Conservation (phyloP, 371 early-diverging fungal genomes). For the Mucor circinelloides region DNA sequence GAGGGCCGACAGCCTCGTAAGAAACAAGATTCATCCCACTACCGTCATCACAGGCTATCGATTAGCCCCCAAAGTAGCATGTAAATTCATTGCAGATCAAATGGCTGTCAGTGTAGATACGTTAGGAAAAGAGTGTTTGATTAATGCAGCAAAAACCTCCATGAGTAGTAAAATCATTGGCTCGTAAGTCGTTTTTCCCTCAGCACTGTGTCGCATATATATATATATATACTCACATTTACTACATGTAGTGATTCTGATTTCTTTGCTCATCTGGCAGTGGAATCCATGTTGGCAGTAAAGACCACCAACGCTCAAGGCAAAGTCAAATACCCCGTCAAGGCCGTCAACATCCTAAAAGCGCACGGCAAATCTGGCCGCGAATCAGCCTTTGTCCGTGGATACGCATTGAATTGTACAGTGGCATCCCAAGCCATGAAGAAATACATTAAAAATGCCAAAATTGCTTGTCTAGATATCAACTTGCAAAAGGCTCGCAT, state of each 20-base stretch:
- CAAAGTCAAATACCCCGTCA: constrained; percentile 94
- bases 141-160: constrained; percentile 97
- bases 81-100: constrained; percentile 96
- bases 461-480: constrained; percentile 99
- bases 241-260: constrained; percentile 84
- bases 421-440: constrained; percentile 97
- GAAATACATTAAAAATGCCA: constrained; percentile 84
- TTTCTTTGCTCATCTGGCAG: constrained; percentile 96
- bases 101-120: constrained; percentile 93
- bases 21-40: constrained; percentile 98
- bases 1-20: constrained; percentile 95
- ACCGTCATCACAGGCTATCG: constrained; percentile 98
- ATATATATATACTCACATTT: background rate
- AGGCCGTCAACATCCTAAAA: constrained; percentile 98
- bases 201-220: no score
- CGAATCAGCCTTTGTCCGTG: constrained; percentile 91
- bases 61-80: constrained; percentile 97
- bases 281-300: constrained; percentile 94
- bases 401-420: constrained; percentile 99
- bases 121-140: constrained; percentile 89
- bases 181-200: constrained; percentile 51
- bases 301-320: constrained; percentile 85
- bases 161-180: constrained; percentile 99
- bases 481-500: constrained; percentile 98
- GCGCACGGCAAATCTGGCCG: constrained; percentile 96